These are phyloP conservation scores for Bacterosira constricta DNA, from an alignment of 108 stramenopile species.

Conservation along the genomic window DNA sequence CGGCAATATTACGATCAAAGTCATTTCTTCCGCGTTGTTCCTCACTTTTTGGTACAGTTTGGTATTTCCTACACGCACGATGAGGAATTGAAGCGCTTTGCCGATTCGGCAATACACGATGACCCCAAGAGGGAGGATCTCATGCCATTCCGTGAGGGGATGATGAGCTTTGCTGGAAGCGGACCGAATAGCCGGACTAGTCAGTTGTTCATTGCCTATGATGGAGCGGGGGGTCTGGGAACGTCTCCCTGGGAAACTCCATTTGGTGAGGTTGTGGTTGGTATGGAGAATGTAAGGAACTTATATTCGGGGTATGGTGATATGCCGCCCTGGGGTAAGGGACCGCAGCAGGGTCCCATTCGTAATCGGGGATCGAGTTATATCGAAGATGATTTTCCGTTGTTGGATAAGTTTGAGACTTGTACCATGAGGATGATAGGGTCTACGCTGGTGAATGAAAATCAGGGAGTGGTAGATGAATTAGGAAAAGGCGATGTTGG, in stretches of 20 bases:
- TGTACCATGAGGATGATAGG: constrained; percentile 29
- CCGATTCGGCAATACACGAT: constrained; percentile 60
- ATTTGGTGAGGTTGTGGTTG: constrained; percentile 71
- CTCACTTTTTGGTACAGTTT: constrained; percentile 90
- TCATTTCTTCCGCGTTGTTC: constrained; percentile 86
- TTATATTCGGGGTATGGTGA: constrained; percentile 81
- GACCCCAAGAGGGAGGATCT: constrained; percentile 43
- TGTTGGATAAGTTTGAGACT: constrained; percentile 47
- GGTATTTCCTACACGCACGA: constrained; percentile 77
- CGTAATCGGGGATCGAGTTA: constrained; percentile 40
- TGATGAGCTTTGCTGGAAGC: constrained; percentile 67
- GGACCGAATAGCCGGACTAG: constrained; percentile 76
- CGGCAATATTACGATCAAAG: constrained; percentile 76
- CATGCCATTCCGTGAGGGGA: constrained; percentile 69
- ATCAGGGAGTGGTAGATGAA: constrained; percentile 2
- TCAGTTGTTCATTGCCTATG: constrained; percentile 85
- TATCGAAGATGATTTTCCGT: constrained; percentile 41
- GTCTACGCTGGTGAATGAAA: constrained; percentile 1
- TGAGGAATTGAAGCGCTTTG: constrained; percentile 44
- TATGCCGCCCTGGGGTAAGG: constrained; percentile 68
- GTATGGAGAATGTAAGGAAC: constrained; percentile 63
- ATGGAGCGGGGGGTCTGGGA: constrained; percentile 53
- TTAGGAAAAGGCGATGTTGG: not conserved
- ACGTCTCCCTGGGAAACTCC: constrained; percentile 83
- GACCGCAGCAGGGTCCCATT: constrained; percentile 49